A percentile compares a stretch with the other conserved stretches of the same genome.
These are phyloP conservation scores for Rhododendron ovatum DNA, from an alignment of 148 eudicot genomes.

Conservation along the genomic window DNA sequence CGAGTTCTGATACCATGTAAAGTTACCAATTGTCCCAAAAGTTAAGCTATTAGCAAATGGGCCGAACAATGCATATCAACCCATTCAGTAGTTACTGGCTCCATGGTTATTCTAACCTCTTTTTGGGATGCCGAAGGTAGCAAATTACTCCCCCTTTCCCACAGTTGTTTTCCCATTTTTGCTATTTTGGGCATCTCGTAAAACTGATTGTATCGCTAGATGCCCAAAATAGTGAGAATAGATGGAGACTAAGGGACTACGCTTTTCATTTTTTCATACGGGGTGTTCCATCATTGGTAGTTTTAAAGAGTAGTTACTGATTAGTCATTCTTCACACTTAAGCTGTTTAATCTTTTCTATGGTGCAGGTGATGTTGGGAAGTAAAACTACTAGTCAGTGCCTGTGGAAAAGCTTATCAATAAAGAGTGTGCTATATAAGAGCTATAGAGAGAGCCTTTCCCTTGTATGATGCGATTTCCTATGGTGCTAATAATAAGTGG, in stretches of 20 bases:
- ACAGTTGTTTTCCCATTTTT: not conserved
- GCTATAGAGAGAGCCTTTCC: not conserved
- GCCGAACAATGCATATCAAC: not conserved
- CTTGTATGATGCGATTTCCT: not conserved
- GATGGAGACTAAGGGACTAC: not conserved
- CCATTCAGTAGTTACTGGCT: not conserved
- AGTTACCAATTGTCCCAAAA: not conserved
- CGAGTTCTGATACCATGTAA: not conserved
- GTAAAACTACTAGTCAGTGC: not conserved
- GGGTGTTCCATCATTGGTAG: not conserved
- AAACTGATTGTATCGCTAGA: not conserved
- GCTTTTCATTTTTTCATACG: not conserved
- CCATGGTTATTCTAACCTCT: not conserved
- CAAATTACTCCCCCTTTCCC: not conserved
- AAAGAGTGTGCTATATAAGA: not conserved
- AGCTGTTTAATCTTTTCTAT: not conserved
- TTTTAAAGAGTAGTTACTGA: not conserved
- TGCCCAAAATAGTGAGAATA: too few species aligned
- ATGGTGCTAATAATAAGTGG: not conserved
- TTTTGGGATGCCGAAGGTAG: not conserved
- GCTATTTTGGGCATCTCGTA: not conserved
- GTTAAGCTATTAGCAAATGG: not conserved
- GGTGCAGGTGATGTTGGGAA: conserved; percentile 21
- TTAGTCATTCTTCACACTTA: not conserved
- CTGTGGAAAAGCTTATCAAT: not conserved